These are phyloP conservation scores for Mucor indicus DNA, from an alignment of 371 early-diverging fungal species.

Conservation along the genomic window DNA sequence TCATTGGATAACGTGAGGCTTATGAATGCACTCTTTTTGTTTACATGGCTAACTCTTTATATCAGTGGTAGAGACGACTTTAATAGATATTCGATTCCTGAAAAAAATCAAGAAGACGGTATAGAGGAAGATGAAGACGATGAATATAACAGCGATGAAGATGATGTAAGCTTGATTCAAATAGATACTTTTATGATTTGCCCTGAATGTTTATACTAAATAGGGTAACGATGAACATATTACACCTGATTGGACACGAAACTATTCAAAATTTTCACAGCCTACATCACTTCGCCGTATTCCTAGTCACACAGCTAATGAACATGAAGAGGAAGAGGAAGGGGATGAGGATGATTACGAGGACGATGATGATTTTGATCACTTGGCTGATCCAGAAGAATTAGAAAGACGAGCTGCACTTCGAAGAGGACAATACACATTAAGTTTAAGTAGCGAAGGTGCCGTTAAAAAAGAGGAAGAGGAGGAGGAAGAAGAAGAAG, in stretches of 20 bases:
- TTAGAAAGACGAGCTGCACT: slow-evolving; percentile 29
- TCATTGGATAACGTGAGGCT: slow-evolving; percentile 20
- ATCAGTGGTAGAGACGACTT: slow-evolving; percentile 26
- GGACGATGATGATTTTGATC: slow-evolving; percentile 33
- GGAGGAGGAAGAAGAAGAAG: slow-evolving; percentile 11
- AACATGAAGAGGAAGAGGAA: slow-evolving; percentile 21
- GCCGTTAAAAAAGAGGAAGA: not conserved
- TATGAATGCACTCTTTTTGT: not conserved
- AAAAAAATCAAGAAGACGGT: not conserved
- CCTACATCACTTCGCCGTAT: slow-evolving; percentile 27
- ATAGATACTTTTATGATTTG: no score
- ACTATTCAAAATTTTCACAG: slow-evolving; percentile 42
- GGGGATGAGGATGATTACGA: slow-evolving; percentile 39
- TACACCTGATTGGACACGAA: slow-evolving; percentile 29
- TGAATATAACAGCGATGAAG: slow-evolving; percentile 3
- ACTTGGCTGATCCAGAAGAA: slow-evolving; percentile 32
- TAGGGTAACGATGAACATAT: slow-evolving; percentile 13
- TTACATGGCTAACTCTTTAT: no score
- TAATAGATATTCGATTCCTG: slow-evolving; percentile 6
- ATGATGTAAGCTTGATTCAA: no score
- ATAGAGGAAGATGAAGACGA: not conserved
- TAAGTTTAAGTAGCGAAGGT: not conserved
- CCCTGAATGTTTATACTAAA: no score
- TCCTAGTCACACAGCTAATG: slow-evolving; percentile 21
- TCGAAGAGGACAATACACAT: slow-evolving; percentile 7